These are phyloP conservation scores for Suaeda aralocaspica DNA, from an alignment of 148 eudicot genomes.

Conservation along the genomic window DNA sequence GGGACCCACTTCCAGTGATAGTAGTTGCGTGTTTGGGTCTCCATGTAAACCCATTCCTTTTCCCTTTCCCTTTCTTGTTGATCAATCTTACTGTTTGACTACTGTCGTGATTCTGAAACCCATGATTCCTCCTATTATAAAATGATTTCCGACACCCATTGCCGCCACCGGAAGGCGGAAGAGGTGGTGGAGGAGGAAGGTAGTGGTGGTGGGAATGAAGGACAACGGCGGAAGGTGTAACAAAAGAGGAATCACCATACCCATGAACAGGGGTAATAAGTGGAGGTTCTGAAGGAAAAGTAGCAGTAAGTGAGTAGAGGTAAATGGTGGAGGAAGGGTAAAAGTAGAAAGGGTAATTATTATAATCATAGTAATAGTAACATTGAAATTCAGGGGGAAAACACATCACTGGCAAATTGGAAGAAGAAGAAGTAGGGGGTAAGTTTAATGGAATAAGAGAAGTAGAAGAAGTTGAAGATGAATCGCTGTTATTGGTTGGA, in stretches of 20 bases:
- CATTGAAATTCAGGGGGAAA: not conserved
- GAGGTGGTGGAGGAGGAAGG: not conserved
- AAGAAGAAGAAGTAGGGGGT: not conserved
- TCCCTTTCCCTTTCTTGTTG: not conserved
- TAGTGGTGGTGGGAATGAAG: not conserved
- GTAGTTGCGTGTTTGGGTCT: not conserved
- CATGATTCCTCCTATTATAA: not conserved
- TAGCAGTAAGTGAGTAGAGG: no score
- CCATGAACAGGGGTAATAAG: no score
- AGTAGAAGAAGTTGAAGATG: no score
- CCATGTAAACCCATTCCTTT: not conserved
- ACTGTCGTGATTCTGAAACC: no score
- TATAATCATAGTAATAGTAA: not conserved
- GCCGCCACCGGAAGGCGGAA: not conserved
- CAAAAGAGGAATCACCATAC: not conserved
- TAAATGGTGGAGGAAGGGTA: not conserved
- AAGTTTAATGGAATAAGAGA: no score
- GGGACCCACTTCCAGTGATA: not conserved
- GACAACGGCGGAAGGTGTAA: not conserved
- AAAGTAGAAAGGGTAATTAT: not conserved
- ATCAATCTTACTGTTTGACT: constrained; percentile 7
- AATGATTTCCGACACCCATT: not conserved
- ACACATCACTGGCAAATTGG: not conserved
- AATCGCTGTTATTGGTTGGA: not conserved
- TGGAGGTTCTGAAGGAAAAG: no score